These are phyloP conservation scores for Lodderomyces beijingensis DNA, from an alignment of 1,139 yeast genomes.

Conservation along the genomic window DNA sequence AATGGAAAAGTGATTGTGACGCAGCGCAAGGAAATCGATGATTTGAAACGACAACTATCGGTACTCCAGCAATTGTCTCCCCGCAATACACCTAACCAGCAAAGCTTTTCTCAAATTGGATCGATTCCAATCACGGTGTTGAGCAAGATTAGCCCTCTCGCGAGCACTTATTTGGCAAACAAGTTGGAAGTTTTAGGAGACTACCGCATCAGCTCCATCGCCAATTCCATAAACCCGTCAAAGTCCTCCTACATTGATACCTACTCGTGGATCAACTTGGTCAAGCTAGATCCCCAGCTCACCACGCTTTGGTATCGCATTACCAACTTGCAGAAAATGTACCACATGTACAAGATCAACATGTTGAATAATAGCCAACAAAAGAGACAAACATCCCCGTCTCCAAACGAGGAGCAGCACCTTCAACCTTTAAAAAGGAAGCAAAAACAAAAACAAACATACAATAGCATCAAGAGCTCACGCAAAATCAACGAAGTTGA, in stretches of 20 bases:
- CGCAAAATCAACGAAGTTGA: slow-evolving; percentile 20
- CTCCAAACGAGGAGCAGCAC: too few species aligned
- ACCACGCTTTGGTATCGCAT: slow-evolving; percentile 41
- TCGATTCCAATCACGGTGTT: slow-evolving; percentile 12
- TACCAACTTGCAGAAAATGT: slow-evolving; percentile 38
- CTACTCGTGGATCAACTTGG: slow-evolving; percentile 39
- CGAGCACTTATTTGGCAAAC: slow-evolving; percentile 12
- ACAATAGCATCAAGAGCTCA: slow-evolving; percentile 10
- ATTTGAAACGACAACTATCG: slow-evolving; percentile 28
- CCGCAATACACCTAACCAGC: slow-evolving; percentile 6
- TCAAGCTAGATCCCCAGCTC: slow-evolving; percentile 39
- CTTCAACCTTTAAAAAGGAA: neutral
- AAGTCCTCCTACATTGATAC: slow-evolving; percentile 11
- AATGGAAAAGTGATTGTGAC: slow-evolving; percentile 21
- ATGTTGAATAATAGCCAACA: slow-evolving; percentile 9
- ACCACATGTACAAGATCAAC: slow-evolving; percentile 35
- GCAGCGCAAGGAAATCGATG: slow-evolving; percentile 35
- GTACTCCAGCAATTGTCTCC: slow-evolving; percentile 25
- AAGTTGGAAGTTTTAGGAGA: slow-evolving; percentile 20
- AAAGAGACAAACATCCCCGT: neutral
- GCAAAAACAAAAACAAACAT: neutral
- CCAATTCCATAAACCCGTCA: slow-evolving; percentile 1
- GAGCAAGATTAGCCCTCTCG: slow-evolving; percentile 16
- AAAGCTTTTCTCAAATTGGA: slow-evolving; percentile 2
- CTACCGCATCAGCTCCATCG: slow-evolving; percentile 4